Evolutionary conservation across 73 alveolate species (phyloP), one percentile per base, ranked within the genome.

Genomic region (Uronychia setigera): DNA sequence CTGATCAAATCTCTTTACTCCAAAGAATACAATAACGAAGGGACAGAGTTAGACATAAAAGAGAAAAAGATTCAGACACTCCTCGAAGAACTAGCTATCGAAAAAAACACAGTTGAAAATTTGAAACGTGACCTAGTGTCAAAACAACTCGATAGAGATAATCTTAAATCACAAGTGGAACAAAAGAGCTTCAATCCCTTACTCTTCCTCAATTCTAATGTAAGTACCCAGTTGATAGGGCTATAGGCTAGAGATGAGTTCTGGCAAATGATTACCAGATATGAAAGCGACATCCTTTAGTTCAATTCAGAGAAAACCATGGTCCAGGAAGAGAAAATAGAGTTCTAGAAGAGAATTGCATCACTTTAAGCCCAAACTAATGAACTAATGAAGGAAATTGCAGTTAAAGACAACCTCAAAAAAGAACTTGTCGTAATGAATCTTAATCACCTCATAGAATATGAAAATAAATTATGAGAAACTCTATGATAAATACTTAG

Each of bases 191-290:
- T 87, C 81, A 79, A 86, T 26, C 93, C 93, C 29, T 1, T 87
- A 33, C 58, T 87, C 14, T 87, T 87, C 58, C 81, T 87, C 26
- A 74, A 80, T 75, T 81, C 60, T 59, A 32, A 85, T 46, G 91
- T 84, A 84, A 9, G 19, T 29, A 46, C 31, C 14, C 35, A 1
- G 14, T 29, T 14, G 76, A n/a, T n/a, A n/a, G n/a, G n/a, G n/a
- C 29, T 34, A 26, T 57, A 86, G 88, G 58, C 88, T 31, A 60
- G 93, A 60, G 83, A 81, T 74, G 93, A 87, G 76, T 87, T 87
- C 32, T 87, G 93, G 93, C 77, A 87, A 76, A 87, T 87, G 93
- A 81, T 87, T 25, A 74, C 93, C 1, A 60, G 93, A 46, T 87
- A 87, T 80, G 93, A 87, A 46, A 80, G 79, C 31, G 93, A 87